Evolutionary conservation across 805 yeast genomes (phyloP), one percentile per base, ranked within the genome.

Genomic region (Metschnikowia anglica): DNA sequence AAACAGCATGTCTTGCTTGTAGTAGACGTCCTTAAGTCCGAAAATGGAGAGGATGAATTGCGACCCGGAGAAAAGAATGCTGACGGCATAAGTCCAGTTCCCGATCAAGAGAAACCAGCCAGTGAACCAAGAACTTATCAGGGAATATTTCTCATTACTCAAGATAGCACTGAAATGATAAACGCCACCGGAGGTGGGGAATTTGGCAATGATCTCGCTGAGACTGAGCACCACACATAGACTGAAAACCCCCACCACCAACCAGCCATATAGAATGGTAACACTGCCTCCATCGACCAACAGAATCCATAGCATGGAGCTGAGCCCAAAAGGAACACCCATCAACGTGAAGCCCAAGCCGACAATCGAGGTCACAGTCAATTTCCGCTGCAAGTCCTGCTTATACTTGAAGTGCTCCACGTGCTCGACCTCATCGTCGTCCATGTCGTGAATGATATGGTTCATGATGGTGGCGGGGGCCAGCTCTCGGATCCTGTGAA

Each of bases 291-390:
- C 95, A 61, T 85, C 86, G 8, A 80, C 72, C 40, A 86, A 64
- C 3, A 87, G 84, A 23, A 83, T 81, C 55, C 83, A 79, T 59
- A 86, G 69, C 1, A 89, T 84, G 3, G 88, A 79, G 8, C 88
- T 79, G 53, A 86, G 73, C 1, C 91, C 89, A 53, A 85, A 74
- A 0, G 90, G 91, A 0, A 88, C 90, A 31, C 88, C 86, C 90
- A 86, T 84, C 24, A 86, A 64, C 1, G 89, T 80, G 58, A 86
- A 85, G 0, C 93, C 91, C 18, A 86, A 65, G 3, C 93, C 95
- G 17, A 86, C 77, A 34, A 86, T 79, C 0, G 90, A 82, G 1
- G 80, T 68, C 9, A 83, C 81, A 0, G 87, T 81, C 43, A 85
- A 70, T 47, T 83, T 80, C 52, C 88, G 72, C 46, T 79, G 80